Conservation (phyloP, 1,284 basidiomycete species). For the Singerocomus inundabilis region DNA sequence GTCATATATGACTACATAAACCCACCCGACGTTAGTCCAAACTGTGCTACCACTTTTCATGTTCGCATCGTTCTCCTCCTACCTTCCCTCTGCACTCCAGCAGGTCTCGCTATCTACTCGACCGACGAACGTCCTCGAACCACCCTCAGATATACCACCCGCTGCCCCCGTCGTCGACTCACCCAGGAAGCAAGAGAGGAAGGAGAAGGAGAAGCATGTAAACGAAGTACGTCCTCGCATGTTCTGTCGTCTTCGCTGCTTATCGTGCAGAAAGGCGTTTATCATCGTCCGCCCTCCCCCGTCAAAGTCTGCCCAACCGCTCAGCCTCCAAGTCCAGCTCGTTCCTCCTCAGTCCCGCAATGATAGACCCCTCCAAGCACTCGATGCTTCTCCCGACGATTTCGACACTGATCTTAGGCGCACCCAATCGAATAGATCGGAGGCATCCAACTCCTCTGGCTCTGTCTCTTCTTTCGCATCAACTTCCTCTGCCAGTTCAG, state of each 20-base stretch:
- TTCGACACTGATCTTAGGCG: slow-evolving; percentile 32
- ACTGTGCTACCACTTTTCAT: slow-evolving; percentile 33
- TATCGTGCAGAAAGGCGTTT: slow-evolving; percentile 59
- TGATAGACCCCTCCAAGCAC: slow-evolving; percentile 38
- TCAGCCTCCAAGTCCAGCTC: slow-evolving; percentile 93
- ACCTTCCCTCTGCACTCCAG: slow-evolving; percentile 57
- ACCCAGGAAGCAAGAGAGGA: slow-evolving; percentile 33
- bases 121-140: slow-evolving; percentile 26
- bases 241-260: slow-evolving; percentile 6
- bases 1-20: slow-evolving; percentile 17
- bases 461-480: slow-evolving; percentile 59
- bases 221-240: slow-evolving; percentile 49
- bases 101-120: slow-evolving; percentile 10
- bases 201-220: slow-evolving; percentile 46
- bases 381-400: slow-evolving; percentile 32
- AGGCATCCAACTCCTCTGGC: slow-evolving; percentile 29
- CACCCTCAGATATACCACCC: slow-evolving; percentile 6
- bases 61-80: slow-evolving; percentile 62
- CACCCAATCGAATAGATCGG: slow-evolving; percentile 42
- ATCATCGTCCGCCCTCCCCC: slow-evolving; percentile 85
- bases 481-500: slow-evolving; percentile 45
- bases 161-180: slow-evolving; percentile 12
- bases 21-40: not conserved
- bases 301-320: slow-evolving; percentile 78
- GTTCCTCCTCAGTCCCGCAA: slow-evolving; percentile 63